phyloP scores from a whole-genome alignment of 2,329 filamentous ascomycete genomes.

The Fusarium goolgardi region DNA sequence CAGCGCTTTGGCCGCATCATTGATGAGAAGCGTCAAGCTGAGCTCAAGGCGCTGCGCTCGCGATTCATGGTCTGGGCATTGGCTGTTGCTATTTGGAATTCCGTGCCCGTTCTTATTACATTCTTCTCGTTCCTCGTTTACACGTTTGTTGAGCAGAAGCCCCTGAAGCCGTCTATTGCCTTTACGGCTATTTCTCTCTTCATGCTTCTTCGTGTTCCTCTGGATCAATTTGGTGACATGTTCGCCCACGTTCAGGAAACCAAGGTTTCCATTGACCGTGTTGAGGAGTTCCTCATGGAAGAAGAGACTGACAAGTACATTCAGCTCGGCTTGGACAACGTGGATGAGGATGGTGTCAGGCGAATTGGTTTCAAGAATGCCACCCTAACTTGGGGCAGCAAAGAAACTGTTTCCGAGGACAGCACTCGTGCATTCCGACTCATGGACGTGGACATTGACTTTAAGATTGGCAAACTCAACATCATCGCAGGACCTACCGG shows the following conservation, averaged over 20 bases:
- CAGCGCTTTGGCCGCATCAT: slow-evolving; percentile 87
- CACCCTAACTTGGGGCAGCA: slow-evolving; percentile 89
- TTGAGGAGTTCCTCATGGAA: slow-evolving; percentile 92
- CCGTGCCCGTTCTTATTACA: slow-evolving; percentile 92
- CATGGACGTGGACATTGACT: slow-evolving; percentile 84
- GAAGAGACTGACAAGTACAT: slow-evolving; percentile 96
- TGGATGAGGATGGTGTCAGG: slow-evolving; percentile 74
- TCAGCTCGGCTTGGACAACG: slow-evolving; percentile 78
- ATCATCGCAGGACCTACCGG: slow-evolving; percentile 94
- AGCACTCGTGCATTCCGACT: slow-evolving; percentile 82
- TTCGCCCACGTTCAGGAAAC: slow-evolving; percentile 97
- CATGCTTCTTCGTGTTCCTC: slow-evolving; percentile 88
- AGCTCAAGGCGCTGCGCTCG: slow-evolving; percentile 81
- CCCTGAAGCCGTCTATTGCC: slow-evolving; percentile 88
- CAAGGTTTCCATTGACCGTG: slow-evolving; percentile 95
- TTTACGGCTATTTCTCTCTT: slow-evolving; percentile 98
- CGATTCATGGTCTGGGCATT: slow-evolving; percentile 92
- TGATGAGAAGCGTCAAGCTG: slow-evolving; percentile 84
- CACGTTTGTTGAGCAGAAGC: slow-evolving; percentile 89
- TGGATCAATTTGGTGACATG: slow-evolving; percentile 98
- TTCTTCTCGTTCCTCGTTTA: slow-evolving; percentile 97
- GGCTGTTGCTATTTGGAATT: slow-evolving; percentile 96
- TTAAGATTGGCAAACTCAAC: slow-evolving; percentile 87
- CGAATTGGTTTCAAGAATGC: slow-evolving; percentile 87
- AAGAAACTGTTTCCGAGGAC: slow-evolving; percentile 69